Percentiles rank a stretch among this genome's conserved stretches.
Evolutionary conservation across 2,329 filamentous ascomycete genomes (phyloP).

Genomic region (Fusarium praegraminearum): DNA sequence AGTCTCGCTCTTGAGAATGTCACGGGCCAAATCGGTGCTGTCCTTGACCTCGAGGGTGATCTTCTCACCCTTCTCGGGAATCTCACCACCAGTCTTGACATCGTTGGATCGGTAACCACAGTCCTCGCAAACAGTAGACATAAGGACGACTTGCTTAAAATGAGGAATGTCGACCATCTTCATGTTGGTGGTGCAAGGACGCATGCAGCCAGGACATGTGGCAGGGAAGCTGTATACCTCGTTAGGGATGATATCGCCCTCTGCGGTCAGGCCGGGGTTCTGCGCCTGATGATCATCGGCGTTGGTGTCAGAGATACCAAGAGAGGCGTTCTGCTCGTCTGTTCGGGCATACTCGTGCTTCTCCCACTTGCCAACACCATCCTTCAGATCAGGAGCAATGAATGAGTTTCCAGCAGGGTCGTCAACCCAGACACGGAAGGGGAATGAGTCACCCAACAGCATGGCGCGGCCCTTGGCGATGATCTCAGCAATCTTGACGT

Average conservation of each 20-base stretch:
- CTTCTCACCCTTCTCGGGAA: conserved; percentile 86
- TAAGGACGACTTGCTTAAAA: conserved; percentile 97
- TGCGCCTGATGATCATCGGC: conserved; percentile 66
- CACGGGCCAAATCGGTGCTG: conserved; percentile 81
- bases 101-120: conserved; percentile 97
- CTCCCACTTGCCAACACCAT: conserved; percentile 86
- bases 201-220: conserved; percentile 90
- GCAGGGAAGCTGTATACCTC: conserved; percentile 94
- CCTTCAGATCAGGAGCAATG: conserved; percentile 87
- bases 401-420: conserved; percentile 97
- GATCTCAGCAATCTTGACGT: conserved; percentile 80
- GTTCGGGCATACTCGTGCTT: conserved; percentile 87
- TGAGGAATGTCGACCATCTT: conserved; percentile 98
- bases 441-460: conserved; percentile 80
- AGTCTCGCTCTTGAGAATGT: conserved; percentile 96
- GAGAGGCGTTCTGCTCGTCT: conserved; percentile 84
- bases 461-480: conserved; percentile 81
- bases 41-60: conserved; percentile 81
- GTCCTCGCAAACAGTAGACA: conserved; percentile 90
- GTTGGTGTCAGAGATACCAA: conserved; percentile 78
- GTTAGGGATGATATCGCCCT: conserved; percentile 89
- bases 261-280: conserved; percentile 62
- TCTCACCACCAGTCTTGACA: conserved; percentile 95
- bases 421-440: conserved; percentile 89
- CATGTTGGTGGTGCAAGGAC: conserved; percentile 91